Evolutionary conservation across 306 rosid genomes (phyloP).

Genomic region (Rosa multiflora): DNA sequence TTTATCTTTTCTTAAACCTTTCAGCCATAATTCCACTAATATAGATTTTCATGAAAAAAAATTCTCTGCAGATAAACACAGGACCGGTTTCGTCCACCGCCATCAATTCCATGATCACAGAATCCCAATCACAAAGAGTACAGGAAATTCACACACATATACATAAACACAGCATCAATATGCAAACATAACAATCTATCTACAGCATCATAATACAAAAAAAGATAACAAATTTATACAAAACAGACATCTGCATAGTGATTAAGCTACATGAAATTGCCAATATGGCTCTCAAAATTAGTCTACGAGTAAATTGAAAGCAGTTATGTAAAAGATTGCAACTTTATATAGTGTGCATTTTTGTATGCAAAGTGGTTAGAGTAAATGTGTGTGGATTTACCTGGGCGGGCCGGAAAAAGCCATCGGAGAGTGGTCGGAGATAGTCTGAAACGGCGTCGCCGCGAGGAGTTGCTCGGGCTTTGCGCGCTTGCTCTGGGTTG

Average conservation of each 20-base stretch:
- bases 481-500: neutral
- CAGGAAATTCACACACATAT: neutral
- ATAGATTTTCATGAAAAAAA: neutral
- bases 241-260: neutral
- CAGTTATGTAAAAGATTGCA: neutral
- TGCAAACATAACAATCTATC: neutral
- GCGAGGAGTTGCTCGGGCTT: neutral
- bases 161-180: neutral
- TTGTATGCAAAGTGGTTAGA: neutral
- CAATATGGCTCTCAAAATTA: slow-evolving; percentile 2
- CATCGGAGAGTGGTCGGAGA: slow-evolving; percentile 29
- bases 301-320: neutral
- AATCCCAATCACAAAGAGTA: neutral
- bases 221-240: neutral
- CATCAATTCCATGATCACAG: no score
- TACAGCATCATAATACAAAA: neutral
- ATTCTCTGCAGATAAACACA: neutral
- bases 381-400: slow-evolving; percentile 10
- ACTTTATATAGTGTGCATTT: neutral
- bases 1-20: neutral
- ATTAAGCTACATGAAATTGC: neutral
- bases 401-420: slow-evolving; percentile 14
- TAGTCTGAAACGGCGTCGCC: neutral
- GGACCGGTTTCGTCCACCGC: no score
- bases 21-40: neutral